phyloP scores from a whole-genome alignment of 176 grass and related monocot species.

The Hyparrhenia diplandra region DNA sequence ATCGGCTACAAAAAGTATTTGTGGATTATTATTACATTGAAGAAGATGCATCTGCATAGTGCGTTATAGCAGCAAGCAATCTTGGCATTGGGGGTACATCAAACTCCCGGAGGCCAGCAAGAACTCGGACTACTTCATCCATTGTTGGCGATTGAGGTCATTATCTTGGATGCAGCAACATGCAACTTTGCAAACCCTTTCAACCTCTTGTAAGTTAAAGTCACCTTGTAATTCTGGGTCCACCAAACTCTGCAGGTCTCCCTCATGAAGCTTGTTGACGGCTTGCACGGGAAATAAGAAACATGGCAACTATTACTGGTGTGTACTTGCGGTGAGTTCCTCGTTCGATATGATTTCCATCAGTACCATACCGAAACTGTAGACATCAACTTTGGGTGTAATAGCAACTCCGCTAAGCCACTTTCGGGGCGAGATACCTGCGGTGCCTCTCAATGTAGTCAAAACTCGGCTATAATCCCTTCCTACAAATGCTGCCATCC shows the following conservation, averaged over 20 bases:
- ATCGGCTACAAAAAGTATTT: no score
- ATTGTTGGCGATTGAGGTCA: not conserved
- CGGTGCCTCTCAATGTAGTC: conserved; percentile 56
- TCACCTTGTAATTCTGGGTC: not conserved
- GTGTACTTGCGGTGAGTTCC: conserved; percentile 33
- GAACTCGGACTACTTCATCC: not conserved
- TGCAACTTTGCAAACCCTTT: not conserved
- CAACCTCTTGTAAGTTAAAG: not conserved
- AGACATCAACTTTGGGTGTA: conserved; percentile 56
- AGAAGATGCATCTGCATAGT: no score
- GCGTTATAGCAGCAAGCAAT: not conserved
- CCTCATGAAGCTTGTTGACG: not conserved
- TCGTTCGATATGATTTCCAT: conserved; percentile 53
- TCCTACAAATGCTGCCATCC: conserved; percentile 49
- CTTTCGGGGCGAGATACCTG: conserved; percentile 65
- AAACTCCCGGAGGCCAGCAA: not conserved
- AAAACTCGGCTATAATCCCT: conserved; percentile 54
- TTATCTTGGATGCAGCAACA: conserved; percentile 7
- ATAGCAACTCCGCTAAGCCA: conserved; percentile 48
- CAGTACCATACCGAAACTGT: conserved; percentile 56
- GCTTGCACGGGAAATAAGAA: conserved; percentile 4
- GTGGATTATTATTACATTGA: no score
- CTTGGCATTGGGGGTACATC: not conserved
- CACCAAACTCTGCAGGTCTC: not conserved
- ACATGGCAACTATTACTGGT: not conserved